phyloP scores from a whole-genome alignment of 2,329 filamentous ascomycete species.

The Rhinocladiella mackenziei region DNA sequence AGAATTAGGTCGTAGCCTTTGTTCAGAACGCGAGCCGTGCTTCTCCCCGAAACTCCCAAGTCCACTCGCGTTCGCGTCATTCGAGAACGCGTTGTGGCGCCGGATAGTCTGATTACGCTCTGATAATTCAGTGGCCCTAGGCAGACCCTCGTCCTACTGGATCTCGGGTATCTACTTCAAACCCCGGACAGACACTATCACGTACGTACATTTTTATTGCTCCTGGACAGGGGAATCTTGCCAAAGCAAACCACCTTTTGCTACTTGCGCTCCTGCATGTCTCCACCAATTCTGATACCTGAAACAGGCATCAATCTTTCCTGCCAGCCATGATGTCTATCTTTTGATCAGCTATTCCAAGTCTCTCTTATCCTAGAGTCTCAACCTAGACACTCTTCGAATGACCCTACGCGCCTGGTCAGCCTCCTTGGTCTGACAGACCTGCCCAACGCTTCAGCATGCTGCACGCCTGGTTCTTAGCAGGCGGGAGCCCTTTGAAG shows the following conservation, averaged over 20 bases:
- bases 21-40: too few species aligned
- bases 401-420: conserved; percentile 1
- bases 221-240: too few species aligned
- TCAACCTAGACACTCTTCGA: not conserved
- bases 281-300: not conserved
- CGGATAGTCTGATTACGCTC: too few species aligned
- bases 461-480: conserved; percentile 8
- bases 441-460: conserved; percentile 10
- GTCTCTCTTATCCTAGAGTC: not conserved
- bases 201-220: too few species aligned
- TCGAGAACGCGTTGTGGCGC: too few species aligned
- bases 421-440: not conserved
- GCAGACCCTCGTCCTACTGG: not conserved
- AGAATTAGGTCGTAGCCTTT: too few species aligned
- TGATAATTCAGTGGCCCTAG: too few species aligned
- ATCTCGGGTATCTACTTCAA: conserved; percentile 5
- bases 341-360: not conserved
- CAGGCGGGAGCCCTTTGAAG: conserved; percentile 13
- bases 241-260: not conserved
- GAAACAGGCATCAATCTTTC: too few species aligned
- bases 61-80: too few species aligned
- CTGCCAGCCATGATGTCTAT: not conserved
- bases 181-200: too few species aligned
- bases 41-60: too few species aligned
- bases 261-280: not conserved